Evolutionary conservation across 768 basidiomycete genomes (phyloP), one percentile per base, ranked within the genome.

Genomic region (Serendipita vermifera): DNA sequence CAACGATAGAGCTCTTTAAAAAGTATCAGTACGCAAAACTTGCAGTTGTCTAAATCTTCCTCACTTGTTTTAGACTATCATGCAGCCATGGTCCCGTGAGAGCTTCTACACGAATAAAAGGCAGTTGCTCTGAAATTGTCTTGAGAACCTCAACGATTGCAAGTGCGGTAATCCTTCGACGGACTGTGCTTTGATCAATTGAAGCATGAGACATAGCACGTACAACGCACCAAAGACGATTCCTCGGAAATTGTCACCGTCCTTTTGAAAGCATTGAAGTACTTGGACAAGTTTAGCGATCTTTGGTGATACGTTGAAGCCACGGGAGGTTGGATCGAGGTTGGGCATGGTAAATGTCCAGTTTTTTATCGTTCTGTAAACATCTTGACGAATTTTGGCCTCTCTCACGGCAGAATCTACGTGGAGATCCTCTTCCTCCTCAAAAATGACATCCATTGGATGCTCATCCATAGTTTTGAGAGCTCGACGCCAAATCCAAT

Each of bases 251-350:
- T 64, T 61, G 53, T 79, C 74, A 3, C 77, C 78, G 43, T 76
- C 72, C 13, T 72, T 68, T 57, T 73, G 71, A 63, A 76, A 82
- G 1, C 76, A 72, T 56, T 74, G 74, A 38, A 89, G 70, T 39
- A 80, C 68, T 43, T 85, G 75, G 2, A 82, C 69, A 24, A 89
- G 64, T 60, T 72, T 76, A 38, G 75, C 61, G 58, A 87, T 79
- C 58, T 89, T 87, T 1, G 77, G 78, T 0, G 81, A 78, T 15
- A 85, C 77, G 62, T 88, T 88, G 63, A 78, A 81, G 3, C 78
- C 73, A 55, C 68, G 67, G 4, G 82, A 83, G 24, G 70, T 72
- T 1, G 73, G 62, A 61, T 82, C 76, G 5, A 78, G 65, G 57
- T 82, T 82, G 11, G 84, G 83, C 73, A 81, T 77, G 4, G 75